Evolutionary conservation across 2,329 filamentous ascomycete genomes (phyloP).

Genomic region (Lecanicillium sp.): DNA sequence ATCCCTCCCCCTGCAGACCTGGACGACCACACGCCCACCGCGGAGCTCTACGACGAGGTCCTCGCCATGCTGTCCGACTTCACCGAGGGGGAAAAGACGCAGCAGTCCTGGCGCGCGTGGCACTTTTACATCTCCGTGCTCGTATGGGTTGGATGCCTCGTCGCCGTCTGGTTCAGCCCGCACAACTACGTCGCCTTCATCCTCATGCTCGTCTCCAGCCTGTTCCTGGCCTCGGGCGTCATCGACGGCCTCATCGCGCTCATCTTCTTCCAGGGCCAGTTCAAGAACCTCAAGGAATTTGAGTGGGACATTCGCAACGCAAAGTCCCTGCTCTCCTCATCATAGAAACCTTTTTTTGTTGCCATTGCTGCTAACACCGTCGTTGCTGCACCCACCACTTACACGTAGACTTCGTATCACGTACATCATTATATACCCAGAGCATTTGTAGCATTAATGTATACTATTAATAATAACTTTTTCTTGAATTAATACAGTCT

Average conservation of each 20-base stretch:
- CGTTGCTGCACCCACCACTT: too few relatives aligned
- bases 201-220: conserved; percentile 70
- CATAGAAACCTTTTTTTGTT: too few relatives aligned
- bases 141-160: conserved; percentile 65
- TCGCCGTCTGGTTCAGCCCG: conserved; percentile 83
- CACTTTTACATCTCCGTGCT: conserved; percentile 68
- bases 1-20: too few relatives aligned
- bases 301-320: conserved; percentile 84
- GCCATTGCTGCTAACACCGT: too few relatives aligned
- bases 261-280: conserved; percentile 78
- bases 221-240: conserved; percentile 69
- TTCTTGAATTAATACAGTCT: conserved; percentile 8
- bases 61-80: conserved; percentile 50
- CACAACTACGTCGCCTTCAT: conserved; percentile 72
- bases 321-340: conserved; percentile 32
- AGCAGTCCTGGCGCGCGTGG: conserved; percentile 62
- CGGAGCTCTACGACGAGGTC: conserved; percentile 10
- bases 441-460: conserved; percentile 5
- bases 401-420: too few relatives aligned
- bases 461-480: conserved; percentile 14
- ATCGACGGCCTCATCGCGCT: conserved; percentile 82
- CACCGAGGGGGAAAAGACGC: conserved; percentile 60
- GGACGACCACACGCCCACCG: conserved; percentile 15
- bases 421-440: too few relatives aligned
- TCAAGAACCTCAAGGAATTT: conserved; percentile 81